Conservation (phyloP, 306 rosid species). For the Cotoneaster glaucophyllus region DNA sequence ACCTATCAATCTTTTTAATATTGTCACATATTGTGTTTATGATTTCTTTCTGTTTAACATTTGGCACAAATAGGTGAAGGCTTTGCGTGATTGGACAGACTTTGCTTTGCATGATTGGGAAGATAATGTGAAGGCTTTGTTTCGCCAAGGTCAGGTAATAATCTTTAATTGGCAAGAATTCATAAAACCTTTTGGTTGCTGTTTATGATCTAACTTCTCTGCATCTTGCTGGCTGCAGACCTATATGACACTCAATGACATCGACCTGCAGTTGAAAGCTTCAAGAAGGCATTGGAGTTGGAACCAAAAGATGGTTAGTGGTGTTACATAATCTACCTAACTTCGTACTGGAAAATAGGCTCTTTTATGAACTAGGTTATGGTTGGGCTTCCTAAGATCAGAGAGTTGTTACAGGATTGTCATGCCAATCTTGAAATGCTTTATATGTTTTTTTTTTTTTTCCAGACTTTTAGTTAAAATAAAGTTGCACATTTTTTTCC, state of each 20-base stretch:
- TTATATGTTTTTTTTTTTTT: not conserved
- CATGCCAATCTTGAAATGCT: not conserved
- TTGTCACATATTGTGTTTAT: too few relatives aligned
- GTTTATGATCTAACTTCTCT: too few relatives aligned
- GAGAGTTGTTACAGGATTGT: not conserved
- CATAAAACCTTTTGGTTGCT: too few relatives aligned
- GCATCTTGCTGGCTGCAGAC: too few relatives aligned
- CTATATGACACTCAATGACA: too few relatives aligned
- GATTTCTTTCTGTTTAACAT: too few relatives aligned
- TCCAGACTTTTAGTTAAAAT: not conserved
- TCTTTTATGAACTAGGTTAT: not conserved
- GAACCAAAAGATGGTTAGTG: constrained; percentile 75
- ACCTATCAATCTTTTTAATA: too few relatives aligned
- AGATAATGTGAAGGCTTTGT: not conserved
- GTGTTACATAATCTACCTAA: not conserved
- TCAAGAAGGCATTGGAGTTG: constrained; percentile 55
- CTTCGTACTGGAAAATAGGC: not conserved
- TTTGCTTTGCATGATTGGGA: constrained; percentile 7
- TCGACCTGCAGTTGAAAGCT: constrained; percentile 61
- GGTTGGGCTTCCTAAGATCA: not conserved
- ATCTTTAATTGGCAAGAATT: too few relatives aligned
- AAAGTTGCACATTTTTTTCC: not conserved
- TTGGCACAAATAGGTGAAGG: too few relatives aligned
- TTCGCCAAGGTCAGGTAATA: too few relatives aligned
- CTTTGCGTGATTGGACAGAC: too few relatives aligned